Evolutionary conservation across 2,329 filamentous ascomycete species (phyloP).

Genomic region (Geosmithia flava): DNA sequence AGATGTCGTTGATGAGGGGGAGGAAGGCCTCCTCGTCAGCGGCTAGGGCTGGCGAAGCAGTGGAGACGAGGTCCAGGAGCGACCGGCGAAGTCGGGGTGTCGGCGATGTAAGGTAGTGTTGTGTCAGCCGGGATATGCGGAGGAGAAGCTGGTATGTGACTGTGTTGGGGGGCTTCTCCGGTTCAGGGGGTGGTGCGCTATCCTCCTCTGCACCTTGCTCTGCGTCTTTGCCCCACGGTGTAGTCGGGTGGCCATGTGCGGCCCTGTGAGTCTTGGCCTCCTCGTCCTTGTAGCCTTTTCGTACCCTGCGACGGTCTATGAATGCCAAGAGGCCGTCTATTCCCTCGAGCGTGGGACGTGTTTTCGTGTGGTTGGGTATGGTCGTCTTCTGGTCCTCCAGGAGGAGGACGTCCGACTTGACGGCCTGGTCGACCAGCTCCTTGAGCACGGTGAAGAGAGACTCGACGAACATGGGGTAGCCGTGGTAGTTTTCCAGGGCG

Average conservation of each 20-base stretch:
- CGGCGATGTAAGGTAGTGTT: constrained; percentile 80
- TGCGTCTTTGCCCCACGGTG: constrained; percentile 24
- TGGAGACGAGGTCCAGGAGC: constrained; percentile 64
- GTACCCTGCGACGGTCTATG: constrained; percentile 43
- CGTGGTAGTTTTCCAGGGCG: constrained; percentile 88
- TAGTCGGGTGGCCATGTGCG: constrained; percentile 16
- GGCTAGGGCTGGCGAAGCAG: constrained; percentile 59
- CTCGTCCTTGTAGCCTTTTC: constrained; percentile 18
- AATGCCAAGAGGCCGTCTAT: constrained; percentile 38
- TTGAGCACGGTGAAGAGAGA: constrained; percentile 71
- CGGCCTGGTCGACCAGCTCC: constrained; percentile 73
- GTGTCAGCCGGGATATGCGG: constrained; percentile 70
- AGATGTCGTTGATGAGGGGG: constrained; percentile 79
- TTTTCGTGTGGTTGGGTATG: constrained; percentile 29
- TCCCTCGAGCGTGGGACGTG: constrained; percentile 14
- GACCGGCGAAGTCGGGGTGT: constrained; percentile 68
- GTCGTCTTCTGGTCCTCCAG: constrained; percentile 25
- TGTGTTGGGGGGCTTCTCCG: constrained; percentile 53
- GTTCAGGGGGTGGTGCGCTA: constrained; percentile 14
- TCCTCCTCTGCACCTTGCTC: constrained; percentile 19
- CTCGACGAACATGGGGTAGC: constrained; percentile 78
- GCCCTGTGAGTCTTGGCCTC: constrained; percentile 18
- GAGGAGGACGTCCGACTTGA: constrained; percentile 41
- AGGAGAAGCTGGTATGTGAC: constrained; percentile 73
- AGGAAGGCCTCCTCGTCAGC: constrained; percentile 73